Evolutionary conservation across 2,329 filamentous ascomycete species (phyloP).

Genomic region (Aspergillus ibericus): DNA sequence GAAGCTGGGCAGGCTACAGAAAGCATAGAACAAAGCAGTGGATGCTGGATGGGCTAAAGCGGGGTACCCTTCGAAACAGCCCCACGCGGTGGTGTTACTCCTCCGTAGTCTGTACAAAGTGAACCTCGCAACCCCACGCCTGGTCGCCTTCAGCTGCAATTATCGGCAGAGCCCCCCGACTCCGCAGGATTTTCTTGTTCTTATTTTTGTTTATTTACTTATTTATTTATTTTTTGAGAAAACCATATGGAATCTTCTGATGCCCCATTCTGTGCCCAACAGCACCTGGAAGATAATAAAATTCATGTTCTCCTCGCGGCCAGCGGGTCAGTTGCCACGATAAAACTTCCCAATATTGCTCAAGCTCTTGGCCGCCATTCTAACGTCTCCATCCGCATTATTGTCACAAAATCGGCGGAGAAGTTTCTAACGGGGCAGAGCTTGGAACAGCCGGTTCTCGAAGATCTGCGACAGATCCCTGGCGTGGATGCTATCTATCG

Average conservation of each 20-base stretch:
- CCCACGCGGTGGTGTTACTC: too few species aligned
- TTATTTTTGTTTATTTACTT: too few species aligned
- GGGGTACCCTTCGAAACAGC: too few species aligned
- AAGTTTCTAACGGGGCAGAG: conserved; percentile 77
- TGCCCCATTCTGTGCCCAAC: conserved; percentile 17
- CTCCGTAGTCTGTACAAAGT: too few species aligned
- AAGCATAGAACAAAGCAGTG: too few species aligned
- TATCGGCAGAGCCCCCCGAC: neutral
- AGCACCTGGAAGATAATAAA: conserved; percentile 26
- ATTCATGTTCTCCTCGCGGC: conserved; percentile 57
- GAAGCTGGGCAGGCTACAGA: too few species aligned
- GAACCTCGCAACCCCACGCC: too few species aligned
- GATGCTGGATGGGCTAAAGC: too few species aligned
- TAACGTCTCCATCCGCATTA: conserved; percentile 74
- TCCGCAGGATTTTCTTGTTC: neutral
- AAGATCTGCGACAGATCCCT: conserved; percentile 58
- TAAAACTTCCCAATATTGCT: conserved; percentile 73
- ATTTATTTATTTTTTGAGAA: too few species aligned
- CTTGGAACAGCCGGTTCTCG: conserved; percentile 70
- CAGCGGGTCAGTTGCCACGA: conserved; percentile 79
- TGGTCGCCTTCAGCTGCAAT: neutral
- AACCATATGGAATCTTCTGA: conserved; percentile 1
- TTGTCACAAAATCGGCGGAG: conserved; percentile 72
- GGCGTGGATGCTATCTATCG: conserved; percentile 79
- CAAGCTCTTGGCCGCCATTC: conserved; percentile 44